Evolutionary conservation across 371 early-diverging fungal species (phyloP).

Genomic region (Mortierella sp.): DNA sequence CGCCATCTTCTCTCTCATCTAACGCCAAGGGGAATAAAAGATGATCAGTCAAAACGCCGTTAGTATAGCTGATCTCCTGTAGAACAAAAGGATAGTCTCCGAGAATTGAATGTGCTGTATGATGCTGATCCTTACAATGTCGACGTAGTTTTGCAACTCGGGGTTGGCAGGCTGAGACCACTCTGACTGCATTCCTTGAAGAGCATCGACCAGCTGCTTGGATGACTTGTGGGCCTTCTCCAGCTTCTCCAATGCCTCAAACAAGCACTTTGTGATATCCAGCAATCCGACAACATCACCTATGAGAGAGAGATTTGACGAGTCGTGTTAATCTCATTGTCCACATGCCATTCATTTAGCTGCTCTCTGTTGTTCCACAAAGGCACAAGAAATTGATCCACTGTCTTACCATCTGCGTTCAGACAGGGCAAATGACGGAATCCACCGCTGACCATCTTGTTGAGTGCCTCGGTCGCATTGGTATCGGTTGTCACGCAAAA

Average conservation of each 20-base stretch:
- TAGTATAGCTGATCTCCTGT: not conserved
- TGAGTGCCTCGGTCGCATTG: slow-evolving; percentile 81
- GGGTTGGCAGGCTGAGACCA: slow-evolving; percentile 63
- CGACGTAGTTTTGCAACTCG: slow-evolving; percentile 52
- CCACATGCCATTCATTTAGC: too few species aligned
- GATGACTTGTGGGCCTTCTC: slow-evolving; percentile 90
- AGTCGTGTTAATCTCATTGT: not conserved
- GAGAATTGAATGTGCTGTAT: too few species aligned
- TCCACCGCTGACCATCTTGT: slow-evolving; percentile 83
- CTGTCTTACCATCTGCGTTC: slow-evolving; percentile 33
- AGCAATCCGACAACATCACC: slow-evolving; percentile 92
- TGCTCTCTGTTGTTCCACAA: not conserved
- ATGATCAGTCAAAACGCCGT: not conserved
- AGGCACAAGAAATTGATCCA: not conserved
- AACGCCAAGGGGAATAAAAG: not conserved
- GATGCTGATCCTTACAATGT: slow-evolving; percentile 20
- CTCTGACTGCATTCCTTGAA: slow-evolving; percentile 91
- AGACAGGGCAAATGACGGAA: slow-evolving; percentile 80
- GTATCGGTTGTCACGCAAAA: slow-evolving; percentile 71
- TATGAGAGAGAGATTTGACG: slow-evolving; percentile 7
- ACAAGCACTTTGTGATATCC: slow-evolving; percentile 95
- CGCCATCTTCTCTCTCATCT: slow-evolving; percentile 79
- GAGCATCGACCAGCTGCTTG: slow-evolving; percentile 82
- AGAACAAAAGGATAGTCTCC: not conserved
- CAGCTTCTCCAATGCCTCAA: slow-evolving; percentile 91